phyloP scores from a whole-genome alignment of 176 grass and related monocot species.

The Coix lacrymajobi region DNA sequence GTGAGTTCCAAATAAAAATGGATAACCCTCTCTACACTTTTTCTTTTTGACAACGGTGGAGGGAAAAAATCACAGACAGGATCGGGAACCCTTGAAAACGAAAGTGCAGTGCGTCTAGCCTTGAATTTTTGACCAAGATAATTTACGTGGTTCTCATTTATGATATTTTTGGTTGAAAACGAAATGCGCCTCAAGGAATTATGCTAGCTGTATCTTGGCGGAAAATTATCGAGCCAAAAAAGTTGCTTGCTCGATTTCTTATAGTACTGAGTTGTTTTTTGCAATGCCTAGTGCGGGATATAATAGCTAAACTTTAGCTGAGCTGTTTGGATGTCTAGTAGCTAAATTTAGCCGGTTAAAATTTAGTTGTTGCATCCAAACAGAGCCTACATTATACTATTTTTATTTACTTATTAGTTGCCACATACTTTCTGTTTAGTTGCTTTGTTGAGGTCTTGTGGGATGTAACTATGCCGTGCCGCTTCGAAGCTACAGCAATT shows the following conservation, averaged over 20 bases:
- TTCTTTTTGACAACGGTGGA: not conserved
- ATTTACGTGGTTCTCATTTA: slow-evolving; percentile 11
- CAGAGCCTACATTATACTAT: no score
- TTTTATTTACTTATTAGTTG: no score
- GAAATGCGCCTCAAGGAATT: not conserved
- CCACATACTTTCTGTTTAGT: no score
- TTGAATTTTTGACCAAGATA: not conserved
- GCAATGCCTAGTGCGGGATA: not conserved
- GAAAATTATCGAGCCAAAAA: not conserved
- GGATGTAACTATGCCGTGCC: no score
- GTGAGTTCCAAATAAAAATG: not conserved
- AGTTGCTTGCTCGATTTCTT: not conserved
- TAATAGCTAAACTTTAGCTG: no score
- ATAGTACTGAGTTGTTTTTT: not conserved
- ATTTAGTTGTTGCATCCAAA: no score
- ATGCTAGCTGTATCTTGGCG: not conserved
- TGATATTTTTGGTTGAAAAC: not conserved
- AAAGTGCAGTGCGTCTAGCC: not conserved
- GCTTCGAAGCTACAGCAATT: not conserved
- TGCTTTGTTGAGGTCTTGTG: no score
- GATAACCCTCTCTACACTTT: not conserved
- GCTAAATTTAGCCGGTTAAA: no score
- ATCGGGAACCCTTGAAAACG: not conserved
- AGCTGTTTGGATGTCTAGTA: no score
- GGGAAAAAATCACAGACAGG: slow-evolving; percentile 25